Evolutionary conservation across 2,329 filamentous ascomycete species (phyloP).

Genomic region (Periconia digitata): DNA sequence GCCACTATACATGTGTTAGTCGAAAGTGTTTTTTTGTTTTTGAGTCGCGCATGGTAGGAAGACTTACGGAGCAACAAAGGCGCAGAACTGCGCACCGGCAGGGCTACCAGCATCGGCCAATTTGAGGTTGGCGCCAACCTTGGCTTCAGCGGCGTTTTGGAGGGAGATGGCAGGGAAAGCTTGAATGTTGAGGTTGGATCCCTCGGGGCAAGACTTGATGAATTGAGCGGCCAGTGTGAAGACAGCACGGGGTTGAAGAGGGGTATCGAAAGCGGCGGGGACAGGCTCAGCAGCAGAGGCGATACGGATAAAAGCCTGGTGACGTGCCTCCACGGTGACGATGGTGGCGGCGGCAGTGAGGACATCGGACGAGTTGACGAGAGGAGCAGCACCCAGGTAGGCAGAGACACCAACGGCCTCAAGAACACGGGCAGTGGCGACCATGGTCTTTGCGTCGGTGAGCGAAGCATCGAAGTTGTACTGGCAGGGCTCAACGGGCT

Average conservation of each 20-base stretch:
- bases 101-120: slow-evolving; percentile 40
- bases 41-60: slow-evolving; percentile 24
- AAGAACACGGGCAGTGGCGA: slow-evolving; percentile 68
- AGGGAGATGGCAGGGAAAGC: slow-evolving; percentile 62
- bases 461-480: slow-evolving; percentile 68
- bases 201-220: slow-evolving; percentile 69
- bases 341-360: slow-evolving; percentile 70
- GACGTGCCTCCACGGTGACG: slow-evolving; percentile 71
- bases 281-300: slow-evolving; percentile 61
- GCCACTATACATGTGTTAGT: slow-evolving; percentile 31
- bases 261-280: slow-evolving; percentile 69
- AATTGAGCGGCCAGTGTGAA: slow-evolving; percentile 75
- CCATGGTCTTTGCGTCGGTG: slow-evolving; percentile 66
- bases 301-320: slow-evolving; percentile 71
- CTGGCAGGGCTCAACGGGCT: slow-evolving; percentile 68
- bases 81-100: slow-evolving; percentile 60
- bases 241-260: slow-evolving; percentile 67
- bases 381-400: slow-evolving; percentile 68
- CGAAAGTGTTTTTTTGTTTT: neutral
- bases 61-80: slow-evolving; percentile 64
- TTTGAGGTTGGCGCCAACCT: slow-evolving; percentile 42
- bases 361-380: slow-evolving; percentile 61
- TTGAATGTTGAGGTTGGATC: slow-evolving; percentile 63
- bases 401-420: slow-evolving; percentile 76
- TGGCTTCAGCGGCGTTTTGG: slow-evolving; percentile 52